These are phyloP conservation scores for Globisporangium irregulare DNA, from an alignment of 352 stramenopile species.

Conservation along the genomic window DNA sequence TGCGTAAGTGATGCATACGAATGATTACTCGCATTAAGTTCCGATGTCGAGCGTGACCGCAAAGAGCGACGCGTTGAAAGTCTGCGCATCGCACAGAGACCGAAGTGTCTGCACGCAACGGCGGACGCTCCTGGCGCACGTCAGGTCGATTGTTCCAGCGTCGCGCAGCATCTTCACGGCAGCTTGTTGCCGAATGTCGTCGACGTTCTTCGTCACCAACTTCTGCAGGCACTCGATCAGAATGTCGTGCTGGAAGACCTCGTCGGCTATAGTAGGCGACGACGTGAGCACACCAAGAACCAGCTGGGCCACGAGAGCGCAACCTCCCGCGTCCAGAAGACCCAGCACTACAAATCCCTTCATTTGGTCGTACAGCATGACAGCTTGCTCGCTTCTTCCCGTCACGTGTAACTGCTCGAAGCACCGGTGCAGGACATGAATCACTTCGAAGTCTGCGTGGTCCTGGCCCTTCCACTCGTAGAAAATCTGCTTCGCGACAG, in stretches of 20 bases:
- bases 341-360: constrained; percentile 42
- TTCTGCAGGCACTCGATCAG: constrained; percentile 38
- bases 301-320: constrained; percentile 33
- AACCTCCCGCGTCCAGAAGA: constrained; percentile 35
- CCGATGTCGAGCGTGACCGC: constrained; percentile 41
- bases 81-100: constrained; percentile 27
- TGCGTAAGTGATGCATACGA: background rate
- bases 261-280: constrained; percentile 3
- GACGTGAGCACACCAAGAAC: constrained; percentile 25
- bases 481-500: constrained; percentile 73
- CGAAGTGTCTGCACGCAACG: constrained; percentile 36
- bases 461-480: constrained; percentile 51
- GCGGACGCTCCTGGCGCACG: constrained; percentile 24
- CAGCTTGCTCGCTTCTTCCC: constrained; percentile 20
- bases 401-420: constrained; percentile 40
- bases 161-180: constrained; percentile 58
- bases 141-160: constrained; percentile 20
- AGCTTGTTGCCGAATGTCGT: constrained; percentile 60
- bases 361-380: constrained; percentile 59
- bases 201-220: constrained; percentile 46
- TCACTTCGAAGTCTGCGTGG: constrained; percentile 30
- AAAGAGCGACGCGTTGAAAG: constrained; percentile 58
- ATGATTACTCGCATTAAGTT: background rate
- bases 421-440: constrained; percentile 55
- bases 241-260: constrained; percentile 33